Evolutionary conservation across 495 filamentous ascomycete genomes (phyloP).

Genomic region (Aspergillus sclerotioniger): DNA sequence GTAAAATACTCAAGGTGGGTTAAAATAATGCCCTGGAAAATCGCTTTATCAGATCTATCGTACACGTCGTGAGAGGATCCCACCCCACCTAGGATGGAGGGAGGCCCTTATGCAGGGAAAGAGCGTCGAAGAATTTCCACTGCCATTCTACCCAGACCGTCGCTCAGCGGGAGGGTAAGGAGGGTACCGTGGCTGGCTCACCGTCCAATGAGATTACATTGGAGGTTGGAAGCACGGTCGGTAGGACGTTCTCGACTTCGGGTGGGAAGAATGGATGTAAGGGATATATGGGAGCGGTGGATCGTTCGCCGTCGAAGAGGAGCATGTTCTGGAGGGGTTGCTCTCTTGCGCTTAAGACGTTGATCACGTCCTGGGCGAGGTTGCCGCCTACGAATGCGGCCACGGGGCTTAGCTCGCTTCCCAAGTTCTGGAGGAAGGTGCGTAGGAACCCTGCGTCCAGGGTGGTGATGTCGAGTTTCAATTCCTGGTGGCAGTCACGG

Average conservation of each 20-base stretch:
- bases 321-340: slow-evolving; percentile 95
- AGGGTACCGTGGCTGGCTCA: slow-evolving; percentile 7
- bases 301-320: slow-evolving; percentile 82
- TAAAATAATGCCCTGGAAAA: neutral
- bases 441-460: slow-evolving; percentile 77
- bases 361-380: slow-evolving; percentile 95
- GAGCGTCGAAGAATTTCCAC: neutral
- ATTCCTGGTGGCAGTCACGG: slow-evolving; percentile 67
- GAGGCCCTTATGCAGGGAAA: neutral
- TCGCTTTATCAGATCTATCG: slow-evolving; percentile 14
- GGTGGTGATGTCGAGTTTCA: slow-evolving; percentile 74
- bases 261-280: slow-evolving; percentile 68
- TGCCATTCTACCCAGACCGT: neutral
- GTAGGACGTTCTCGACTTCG: slow-evolving; percentile 26
- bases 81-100: neutral
- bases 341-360: slow-evolving; percentile 83
- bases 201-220: slow-evolving; percentile 31
- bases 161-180: neutral
- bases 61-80: slow-evolving; percentile 19
- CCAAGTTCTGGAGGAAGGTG: slow-evolving; percentile 76
- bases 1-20: neutral
- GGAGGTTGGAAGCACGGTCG: slow-evolving; percentile 30
- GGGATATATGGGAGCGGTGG: slow-evolving; percentile 73
- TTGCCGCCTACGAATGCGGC: slow-evolving; percentile 87
- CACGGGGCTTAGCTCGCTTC: slow-evolving; percentile 79